phyloP scores from a whole-genome alignment of 2,329 filamentous ascomycete species.

The Hypoxylon sp. region DNA sequence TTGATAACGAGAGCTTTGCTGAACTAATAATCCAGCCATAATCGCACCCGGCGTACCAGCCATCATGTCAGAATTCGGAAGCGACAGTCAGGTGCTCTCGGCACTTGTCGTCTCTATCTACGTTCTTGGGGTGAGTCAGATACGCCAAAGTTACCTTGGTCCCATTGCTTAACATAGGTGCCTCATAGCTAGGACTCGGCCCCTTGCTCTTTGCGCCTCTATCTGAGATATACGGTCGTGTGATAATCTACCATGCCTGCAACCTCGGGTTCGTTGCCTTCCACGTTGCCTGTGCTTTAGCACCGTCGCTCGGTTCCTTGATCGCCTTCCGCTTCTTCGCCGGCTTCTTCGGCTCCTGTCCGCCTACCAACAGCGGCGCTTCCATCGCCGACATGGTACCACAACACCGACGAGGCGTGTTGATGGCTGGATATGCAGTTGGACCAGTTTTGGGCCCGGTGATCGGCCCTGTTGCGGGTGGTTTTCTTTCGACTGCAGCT shows the following conservation, averaged over 20 bases:
- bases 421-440: conserved; percentile 53
- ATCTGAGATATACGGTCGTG: conserved; percentile 67
- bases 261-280: conserved; percentile 56
- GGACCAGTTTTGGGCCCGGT: conserved; percentile 49
- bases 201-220: conserved; percentile 67
- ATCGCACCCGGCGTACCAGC: not conserved
- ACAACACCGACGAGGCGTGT: conserved; percentile 55
- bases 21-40: conserved; percentile 1
- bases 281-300: conserved; percentile 59
- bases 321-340: conserved; percentile 68
- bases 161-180: too few species aligned
- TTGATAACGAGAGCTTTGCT: too few species aligned
- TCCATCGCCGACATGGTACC: conserved; percentile 71
- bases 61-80: conserved; percentile 1
- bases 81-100: not conserved
- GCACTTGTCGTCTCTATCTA: conserved; percentile 2
- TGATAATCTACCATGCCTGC: conserved; percentile 58
- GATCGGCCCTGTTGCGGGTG: conserved; percentile 47
- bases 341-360: conserved; percentile 68
- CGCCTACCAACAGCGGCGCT: conserved; percentile 71
- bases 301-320: conserved; percentile 59
- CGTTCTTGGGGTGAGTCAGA: too few species aligned
- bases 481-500: conserved; percentile 44
- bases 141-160: too few species aligned
- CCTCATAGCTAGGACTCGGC: conserved; percentile 51